These are phyloP conservation scores for Penicillium sp. DNA, from an alignment of 2,329 filamentous ascomycete species.

Conservation along the genomic window DNA sequence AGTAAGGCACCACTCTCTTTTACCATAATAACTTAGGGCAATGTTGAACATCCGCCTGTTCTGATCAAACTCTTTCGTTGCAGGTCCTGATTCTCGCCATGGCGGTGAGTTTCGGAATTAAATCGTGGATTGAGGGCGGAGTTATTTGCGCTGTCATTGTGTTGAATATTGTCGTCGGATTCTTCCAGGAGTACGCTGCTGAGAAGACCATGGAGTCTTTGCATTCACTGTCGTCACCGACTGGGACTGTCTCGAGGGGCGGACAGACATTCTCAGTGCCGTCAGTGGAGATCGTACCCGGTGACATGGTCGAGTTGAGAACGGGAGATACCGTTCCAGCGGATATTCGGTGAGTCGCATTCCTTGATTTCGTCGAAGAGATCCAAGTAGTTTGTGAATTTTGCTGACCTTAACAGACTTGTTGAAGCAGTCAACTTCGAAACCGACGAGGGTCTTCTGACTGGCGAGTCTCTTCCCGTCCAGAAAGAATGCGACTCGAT, in stretches of 20 bases:
- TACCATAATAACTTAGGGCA: background rate
- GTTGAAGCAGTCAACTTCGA: slow-evolving; percentile 26
- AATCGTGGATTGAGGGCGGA: slow-evolving; percentile 56
- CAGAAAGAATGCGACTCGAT: slow-evolving; percentile 47
- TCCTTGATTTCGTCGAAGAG: background rate
- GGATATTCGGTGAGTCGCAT: slow-evolving; percentile 45
- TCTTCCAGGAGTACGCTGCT: background rate
- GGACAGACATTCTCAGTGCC: background rate
- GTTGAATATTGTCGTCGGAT: slow-evolving; percentile 23
- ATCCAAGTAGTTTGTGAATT: slow-evolving; percentile 56
- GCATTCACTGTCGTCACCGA: background rate
- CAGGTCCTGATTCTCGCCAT: slow-evolving; percentile 72
- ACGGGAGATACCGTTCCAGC: slow-evolving; percentile 58
- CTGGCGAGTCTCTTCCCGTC: slow-evolving; percentile 60
- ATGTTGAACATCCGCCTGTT: background rate
- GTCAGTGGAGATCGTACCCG: slow-evolving; percentile 53
- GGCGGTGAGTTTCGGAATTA: slow-evolving; percentile 56
- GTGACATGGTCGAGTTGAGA: slow-evolving; percentile 52
- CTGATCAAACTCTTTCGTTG: slow-evolving; percentile 42
- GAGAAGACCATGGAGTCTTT: background rate
- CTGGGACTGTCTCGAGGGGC: background rate
- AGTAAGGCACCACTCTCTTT: background rate
- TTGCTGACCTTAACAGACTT: slow-evolving; percentile 41
- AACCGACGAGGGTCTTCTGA: slow-evolving; percentile 61
- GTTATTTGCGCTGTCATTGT: slow-evolving; percentile 58